Base-by-base conservation (phyloP, 116 monocot species). In the Dioscorea cayenensis region DNA sequence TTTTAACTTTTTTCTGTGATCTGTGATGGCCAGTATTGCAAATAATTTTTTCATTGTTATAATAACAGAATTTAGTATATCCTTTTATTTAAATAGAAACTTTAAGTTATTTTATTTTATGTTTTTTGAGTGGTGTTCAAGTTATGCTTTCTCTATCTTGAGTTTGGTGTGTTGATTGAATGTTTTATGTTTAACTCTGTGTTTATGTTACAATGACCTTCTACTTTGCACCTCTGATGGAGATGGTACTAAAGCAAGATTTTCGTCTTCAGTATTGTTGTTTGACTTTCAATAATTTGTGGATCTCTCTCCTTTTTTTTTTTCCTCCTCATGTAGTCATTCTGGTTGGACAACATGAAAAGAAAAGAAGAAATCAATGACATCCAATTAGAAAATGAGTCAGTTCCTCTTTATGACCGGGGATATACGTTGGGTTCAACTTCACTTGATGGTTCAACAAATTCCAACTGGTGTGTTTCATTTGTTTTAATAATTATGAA, bases 401-500 rank as follows among this genome's bases (percentile, higher is more conserved):
- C 68, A 12, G 83, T 90, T 43, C 97, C 94, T 60, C 78, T 94
- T 22, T 99, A 99, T 85, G 94, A 99, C 76, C 88, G 99, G 58
- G 94, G 84, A 71, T 99, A 70, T 72, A 60, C 86, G 43, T 77
- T 91, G 51, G 80, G 78, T 62, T 89, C 83, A 65, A 76, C 82
- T 70, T 76, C 87, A 62, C 17, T 65, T 78, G 90, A 86, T 78
- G 91, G 87, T 66, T 84, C 80, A 71, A 17, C 72, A 68, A 76
- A 74, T 28, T 28, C 66, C 68, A 90, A 88, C 74, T 83, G 92
- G 97, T 97, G 84, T 9, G 51, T 18, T 2, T 55, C 17, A n/a
- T 55, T 55, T 55, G 1, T 55, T 16, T 18, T 16, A 16, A 55
- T n/a, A 16, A 16, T 5, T 16, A 14, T 14, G 55, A 5, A n/a